These are phyloP conservation scores for Agroathelia rolfsii DNA, from an alignment of 1,284 basidiomycete genomes.

Conservation along the genomic window DNA sequence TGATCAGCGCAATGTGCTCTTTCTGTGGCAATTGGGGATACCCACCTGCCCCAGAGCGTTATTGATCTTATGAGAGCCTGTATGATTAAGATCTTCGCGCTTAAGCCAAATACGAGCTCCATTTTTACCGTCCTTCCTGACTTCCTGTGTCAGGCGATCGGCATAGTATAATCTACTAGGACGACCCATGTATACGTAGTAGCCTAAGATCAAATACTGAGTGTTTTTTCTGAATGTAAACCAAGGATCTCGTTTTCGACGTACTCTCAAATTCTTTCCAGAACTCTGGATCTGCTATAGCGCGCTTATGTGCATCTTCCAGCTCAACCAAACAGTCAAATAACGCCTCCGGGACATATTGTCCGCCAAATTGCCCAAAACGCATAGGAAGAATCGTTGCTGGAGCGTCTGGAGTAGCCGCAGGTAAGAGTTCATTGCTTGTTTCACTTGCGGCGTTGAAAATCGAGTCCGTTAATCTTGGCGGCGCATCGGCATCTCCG, in stretches of 20 bases:
- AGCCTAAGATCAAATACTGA: too few relatives aligned
- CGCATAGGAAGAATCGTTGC: conserved; percentile 73
- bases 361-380: conserved; percentile 95
- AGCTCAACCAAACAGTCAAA: conserved; percentile 88
- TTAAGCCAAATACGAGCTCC: conserved; percentile 98
- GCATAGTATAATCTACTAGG: conserved; percentile 72
- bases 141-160: conserved; percentile 64
- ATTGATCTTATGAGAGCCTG: conserved; percentile 96
- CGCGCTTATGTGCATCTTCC: conserved; percentile 82
- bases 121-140: too few relatives aligned
- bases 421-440: conserved; percentile 21
- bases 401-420: too few relatives aligned
- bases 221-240: too few relatives aligned
- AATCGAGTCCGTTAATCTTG: conserved; percentile 20
- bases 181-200: conserved; percentile 77
- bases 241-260: too few relatives aligned
- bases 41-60: conserved; percentile 84
- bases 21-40: conserved; percentile 1
- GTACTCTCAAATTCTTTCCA: conserved; percentile 89
- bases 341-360: conserved; percentile 93
- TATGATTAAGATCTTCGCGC: conserved; percentile 96
- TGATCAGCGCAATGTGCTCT: conserved; percentile 4
- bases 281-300: conserved; percentile 84
- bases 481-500: too few relatives aligned
- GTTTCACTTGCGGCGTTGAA: too few relatives aligned